Evolutionary conservation across 2,329 filamentous ascomycete genomes (phyloP), one percentile per base, ranked within the genome.

Genomic region (Mycosphaerella sp.): DNA sequence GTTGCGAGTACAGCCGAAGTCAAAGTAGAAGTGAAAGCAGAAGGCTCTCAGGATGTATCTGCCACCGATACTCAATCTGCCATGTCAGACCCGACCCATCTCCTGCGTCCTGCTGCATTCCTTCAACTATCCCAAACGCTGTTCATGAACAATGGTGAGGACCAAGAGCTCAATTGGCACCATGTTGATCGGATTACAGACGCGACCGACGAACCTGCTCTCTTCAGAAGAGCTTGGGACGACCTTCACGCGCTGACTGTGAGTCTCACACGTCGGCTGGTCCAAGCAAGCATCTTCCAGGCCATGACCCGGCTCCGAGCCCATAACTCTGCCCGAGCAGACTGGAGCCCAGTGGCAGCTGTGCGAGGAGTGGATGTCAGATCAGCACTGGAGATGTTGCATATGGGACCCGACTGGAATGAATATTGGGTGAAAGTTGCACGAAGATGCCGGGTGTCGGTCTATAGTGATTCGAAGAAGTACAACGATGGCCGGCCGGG

Each of bases 141-240:
- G 1, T 93, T 92, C 67, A 92, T 95, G 88, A 92, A 91, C 66
- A 54, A 66, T 63, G 74, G 73, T 56, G 68, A 74, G 2, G 73
- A 79, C 41, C 72, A 76, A 10, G 80, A 82, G 51, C 78, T 81
- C 52, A 90, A 88, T 66, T 95, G 87, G 88, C 74, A 73, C 34
- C 76, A 74, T 39, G 63, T 87, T 6, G 77, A 78, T 17, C 76
- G 50, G 2, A 46, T 59, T 9, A 54, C 59, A 23, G 46, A 79
- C 29, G 68, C 69, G 49, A 64, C 64, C 3, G 77, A 80, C 53
- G 74, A 74, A 2, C 90, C 90, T 0, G 82, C 85, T 0, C 80
- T 95, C 21, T 83, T 86, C 61, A 80, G 83, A 6, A 90, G 87
- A 1, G 83, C 87, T 0, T 78, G 95, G n/a, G 78, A 81, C 4